These are phyloP conservation scores for Neocucurbitaria cava DNA, from an alignment of 2,329 filamentous ascomycete species.

Conservation along the genomic window DNA sequence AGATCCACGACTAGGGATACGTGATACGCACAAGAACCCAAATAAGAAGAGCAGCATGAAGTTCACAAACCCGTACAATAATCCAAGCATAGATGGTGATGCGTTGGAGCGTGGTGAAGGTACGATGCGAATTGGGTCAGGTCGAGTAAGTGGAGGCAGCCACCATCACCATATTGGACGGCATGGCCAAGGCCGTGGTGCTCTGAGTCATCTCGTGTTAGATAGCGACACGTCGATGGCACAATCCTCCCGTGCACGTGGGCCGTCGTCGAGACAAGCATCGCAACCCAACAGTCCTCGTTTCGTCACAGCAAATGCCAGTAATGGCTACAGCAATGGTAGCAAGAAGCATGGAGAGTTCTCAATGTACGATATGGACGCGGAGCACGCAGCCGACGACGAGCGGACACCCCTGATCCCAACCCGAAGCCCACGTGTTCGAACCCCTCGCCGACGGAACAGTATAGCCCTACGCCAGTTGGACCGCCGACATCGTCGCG, in stretches of 20 bases:
- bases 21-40: constrained; percentile 68
- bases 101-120: constrained; percentile 48
- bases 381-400: constrained; percentile 79
- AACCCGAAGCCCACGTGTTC: constrained; percentile 65
- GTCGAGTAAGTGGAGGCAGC: constrained; percentile 64
- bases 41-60: constrained; percentile 93
- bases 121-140: constrained; percentile 50
- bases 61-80: constrained; percentile 78
- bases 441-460: constrained; percentile 59
- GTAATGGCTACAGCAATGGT: constrained; percentile 42
- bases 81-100: constrained; percentile 61
- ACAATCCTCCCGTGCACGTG: constrained; percentile 70
- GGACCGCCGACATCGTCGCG: constrained; percentile 69
- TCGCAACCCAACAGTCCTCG: constrained; percentile 73
- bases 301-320: constrained; percentile 56
- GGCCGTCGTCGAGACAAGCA: constrained; percentile 66
- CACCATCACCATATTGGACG: constrained; percentile 83
- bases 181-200: constrained; percentile 74
- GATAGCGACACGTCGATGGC: constrained; percentile 69
- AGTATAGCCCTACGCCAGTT: constrained; percentile 70
- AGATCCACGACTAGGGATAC: constrained; percentile 62
- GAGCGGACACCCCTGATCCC: constrained; percentile 84
- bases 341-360: constrained; percentile 67
- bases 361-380: constrained; percentile 80
- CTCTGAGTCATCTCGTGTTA: constrained; percentile 71